Evolutionary conservation across 2,329 filamentous ascomycete genomes (phyloP).

Genomic region (Rhynchosporium agropyri): DNA sequence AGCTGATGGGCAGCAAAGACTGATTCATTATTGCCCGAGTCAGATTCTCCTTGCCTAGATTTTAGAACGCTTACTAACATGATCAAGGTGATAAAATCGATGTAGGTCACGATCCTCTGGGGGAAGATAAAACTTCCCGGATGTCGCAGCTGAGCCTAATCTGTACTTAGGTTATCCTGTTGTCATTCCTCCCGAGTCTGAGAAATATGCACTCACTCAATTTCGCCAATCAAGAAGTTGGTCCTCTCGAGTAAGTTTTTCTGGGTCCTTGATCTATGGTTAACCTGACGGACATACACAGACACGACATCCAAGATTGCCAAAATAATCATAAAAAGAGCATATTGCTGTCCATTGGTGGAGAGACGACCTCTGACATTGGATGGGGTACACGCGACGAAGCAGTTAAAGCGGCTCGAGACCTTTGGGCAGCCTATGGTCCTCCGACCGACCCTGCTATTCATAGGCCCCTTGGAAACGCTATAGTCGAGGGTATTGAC

Average conservation of each 20-base stretch:
- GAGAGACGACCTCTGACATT: background rate
- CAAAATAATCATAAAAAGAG: background rate
- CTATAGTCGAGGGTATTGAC: constrained; percentile 74
- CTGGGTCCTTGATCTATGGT: background rate
- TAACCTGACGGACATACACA: background rate
- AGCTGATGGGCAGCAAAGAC: constrained; percentile 54
- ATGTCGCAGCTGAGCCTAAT: constrained; percentile 24
- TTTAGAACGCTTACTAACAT: constrained; percentile 26
- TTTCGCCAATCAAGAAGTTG: constrained; percentile 65
- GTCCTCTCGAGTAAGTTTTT: constrained; percentile 61
- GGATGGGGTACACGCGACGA: background rate
- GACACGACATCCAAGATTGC: constrained; percentile 2
- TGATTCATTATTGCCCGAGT: constrained; percentile 63
- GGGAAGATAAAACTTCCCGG: background rate
- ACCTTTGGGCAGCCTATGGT: background rate
- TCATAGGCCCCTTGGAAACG: constrained; percentile 47
- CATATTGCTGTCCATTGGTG: constrained; percentile 2
- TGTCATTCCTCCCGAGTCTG: constrained; percentile 65
- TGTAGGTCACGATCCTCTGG: constrained; percentile 40
- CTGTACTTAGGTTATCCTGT: constrained; percentile 56
- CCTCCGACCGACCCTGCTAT: background rate
- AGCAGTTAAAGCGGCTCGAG: background rate
- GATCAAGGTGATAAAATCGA: constrained; percentile 50
- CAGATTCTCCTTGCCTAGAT: constrained; percentile 36
- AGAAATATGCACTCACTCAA: constrained; percentile 56